Base-by-base conservation (phyloP, 768 basidiomycete species). In the Pisolithus sp. region DNA sequence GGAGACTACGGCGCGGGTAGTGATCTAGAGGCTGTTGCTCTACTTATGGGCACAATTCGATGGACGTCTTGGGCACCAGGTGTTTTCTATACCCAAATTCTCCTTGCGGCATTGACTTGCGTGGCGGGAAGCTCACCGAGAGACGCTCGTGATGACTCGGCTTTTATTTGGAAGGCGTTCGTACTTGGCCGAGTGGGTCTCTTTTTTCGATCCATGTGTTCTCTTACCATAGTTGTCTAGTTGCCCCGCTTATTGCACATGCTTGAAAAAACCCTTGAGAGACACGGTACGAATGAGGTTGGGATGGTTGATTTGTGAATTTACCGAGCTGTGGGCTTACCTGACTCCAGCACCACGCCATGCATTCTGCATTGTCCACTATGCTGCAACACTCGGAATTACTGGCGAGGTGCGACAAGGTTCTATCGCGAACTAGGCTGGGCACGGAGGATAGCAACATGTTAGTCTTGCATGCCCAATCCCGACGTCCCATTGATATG, bases 91-190 rank as follows among this genome's bases (percentile, higher is more conserved):
- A 82, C 80, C 0, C 88, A 88, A 57, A 64, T 89, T 42, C 68
- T 89, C 26, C 69, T 83, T 18, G 75, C 85, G 3, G 80, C 84
- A 4, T 69, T 86, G 53, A 76, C 76, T 7, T 85, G 80, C 57
- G 69, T 89, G 20, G 73, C 79, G 2, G 82, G 86, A 62, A 77
- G 67, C 47, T 59, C 68, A 13, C 61, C 71, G 2, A 69, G 51
- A 50, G 61, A 61, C 5, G 54, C 62, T 45, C 54, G 65, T 49
- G 56, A 70, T 57, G 55, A 66, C 59, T 52, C 68, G 49, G 55
- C 64, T 42, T 68, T 68, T 36, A 59, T 89, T 30, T 91, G 87
- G 88, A 79, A 78, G 56, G 75, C 81, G 18, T 90, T 89, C 60
- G 73, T 87, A 18, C 68, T 86, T 50, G 83, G 86, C 37, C 77